phyloP scores from a whole-genome alignment of 148 eudicot species.

The Silene conica region DNA sequence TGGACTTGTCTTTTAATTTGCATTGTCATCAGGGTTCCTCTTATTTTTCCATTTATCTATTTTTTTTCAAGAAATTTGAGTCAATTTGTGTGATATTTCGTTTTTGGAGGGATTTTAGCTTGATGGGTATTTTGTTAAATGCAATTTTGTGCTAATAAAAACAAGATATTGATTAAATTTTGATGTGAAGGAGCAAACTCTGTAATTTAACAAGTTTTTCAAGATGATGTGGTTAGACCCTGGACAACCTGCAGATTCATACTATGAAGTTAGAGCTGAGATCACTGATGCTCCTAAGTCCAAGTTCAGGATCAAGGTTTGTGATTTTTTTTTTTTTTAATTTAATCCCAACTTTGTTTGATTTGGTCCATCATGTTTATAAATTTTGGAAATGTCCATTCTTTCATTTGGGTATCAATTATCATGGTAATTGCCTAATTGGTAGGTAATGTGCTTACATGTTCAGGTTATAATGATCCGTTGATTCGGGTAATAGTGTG shows the following conservation, averaged over 20 bases:
- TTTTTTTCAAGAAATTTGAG: slow-evolving; percentile 6
- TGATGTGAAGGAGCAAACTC: slow-evolving; percentile 14
- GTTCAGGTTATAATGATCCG: not conserved
- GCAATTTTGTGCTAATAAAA: not conserved
- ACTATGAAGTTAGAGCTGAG: slow-evolving; percentile 79
- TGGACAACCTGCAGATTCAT: slow-evolving; percentile 79
- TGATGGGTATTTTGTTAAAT: not conserved
- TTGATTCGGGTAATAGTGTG: not conserved
- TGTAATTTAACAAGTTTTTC: not conserved
- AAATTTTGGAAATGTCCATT: too few relatives aligned
- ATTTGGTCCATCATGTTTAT: not conserved
- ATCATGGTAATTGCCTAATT: too few relatives aligned
- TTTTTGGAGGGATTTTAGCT: not conserved
- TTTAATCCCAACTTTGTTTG: not conserved
- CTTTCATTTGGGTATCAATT: too few relatives aligned
- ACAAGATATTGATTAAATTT: slow-evolving; percentile 16
- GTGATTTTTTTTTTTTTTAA: slow-evolving; percentile 14
- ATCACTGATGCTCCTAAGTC: slow-evolving; percentile 81
- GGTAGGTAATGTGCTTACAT: too few relatives aligned
- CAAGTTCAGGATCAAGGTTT: slow-evolving; percentile 95
- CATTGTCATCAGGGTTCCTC: slow-evolving; percentile 24
- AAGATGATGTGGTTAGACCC: slow-evolving; percentile 69
- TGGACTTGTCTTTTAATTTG: slow-evolving; percentile 17
- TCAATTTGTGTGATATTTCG: not conserved
- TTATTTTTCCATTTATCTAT: not conserved